Base-by-base conservation (phyloP, 2,329 filamentous ascomycete species). In the Westerdykella aurantiaca region DNA sequence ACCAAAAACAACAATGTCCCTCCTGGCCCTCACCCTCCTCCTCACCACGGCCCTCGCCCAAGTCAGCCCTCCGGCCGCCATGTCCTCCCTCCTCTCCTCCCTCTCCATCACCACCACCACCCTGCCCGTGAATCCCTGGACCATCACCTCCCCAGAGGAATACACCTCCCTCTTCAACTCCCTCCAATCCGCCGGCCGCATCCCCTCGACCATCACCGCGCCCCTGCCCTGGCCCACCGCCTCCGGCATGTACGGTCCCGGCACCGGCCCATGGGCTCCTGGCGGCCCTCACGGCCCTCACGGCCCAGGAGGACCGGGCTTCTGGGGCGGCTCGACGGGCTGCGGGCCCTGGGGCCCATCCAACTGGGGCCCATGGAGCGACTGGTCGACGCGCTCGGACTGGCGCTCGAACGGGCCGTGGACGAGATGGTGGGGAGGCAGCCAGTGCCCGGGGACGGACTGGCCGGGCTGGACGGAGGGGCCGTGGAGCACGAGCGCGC, bases 381-480 rank as follows among this genome's bases (percentile, higher is more conserved):
- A 52, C 17, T 66, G 61, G 61, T 45, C 50, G 5, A 63, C 60
- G 1, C 47, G 47, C 5, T 51, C 47, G 5, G 60, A 51, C 16
- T 61, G 61, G 58, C 56, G 56, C 23, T 48, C 41, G 11, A 34
- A 29, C 7, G 60, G 46, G 2, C 57, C 63, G 0, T 68, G 64
- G 64, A 68, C 64, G 0, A 44, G 44, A 1, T 67, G 64, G 64
- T 68, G 63, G 63, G 63, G 46, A 14, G 60, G 57, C 29, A 48
- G 40, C 12, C 57, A 51, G 4, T 67, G 64, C 31, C 64, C 64
- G 1, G 47, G 50, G 0, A 52, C 53, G 0, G 61, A 66, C 42
- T 68, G 65, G 65, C 61, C 63, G 9, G 65, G 65, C 3, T 68
- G 64, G 64, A 67, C 65, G 6, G 47, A 53, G 0, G 64, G 63